Conservation (phyloP, 805 yeast genomes). For the Blastobotrys mokoenaii region DNA sequence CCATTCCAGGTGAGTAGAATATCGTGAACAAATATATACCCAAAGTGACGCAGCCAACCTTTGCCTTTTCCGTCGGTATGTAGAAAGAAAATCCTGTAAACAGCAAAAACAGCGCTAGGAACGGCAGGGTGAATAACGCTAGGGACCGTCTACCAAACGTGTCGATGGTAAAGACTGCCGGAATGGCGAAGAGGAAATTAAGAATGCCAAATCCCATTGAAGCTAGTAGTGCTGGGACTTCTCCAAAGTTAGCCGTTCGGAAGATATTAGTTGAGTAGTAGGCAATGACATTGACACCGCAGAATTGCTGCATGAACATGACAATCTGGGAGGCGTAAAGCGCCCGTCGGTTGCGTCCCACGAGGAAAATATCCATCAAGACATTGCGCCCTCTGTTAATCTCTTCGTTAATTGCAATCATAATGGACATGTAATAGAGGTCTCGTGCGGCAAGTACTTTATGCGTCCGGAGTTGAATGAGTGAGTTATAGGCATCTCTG, state of each 20-base stretch:
- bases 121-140: conserved; percentile 50
- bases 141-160: conserved; percentile 62
- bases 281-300: conserved; percentile 84
- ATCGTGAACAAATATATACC: conserved; percentile 69
- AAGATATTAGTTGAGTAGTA: conserved; percentile 76
- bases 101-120: conserved; percentile 47
- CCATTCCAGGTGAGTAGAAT: conserved; percentile 77
- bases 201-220: conserved; percentile 83
- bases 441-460: conserved; percentile 57
- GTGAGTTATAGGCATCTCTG: conserved; percentile 41
- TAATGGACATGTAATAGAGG: conserved; percentile 47
- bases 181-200: conserved; percentile 72
- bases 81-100: conserved; percentile 55
- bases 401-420: conserved; percentile 35
- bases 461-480: conserved; percentile 38
- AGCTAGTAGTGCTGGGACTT: conserved; percentile 58
- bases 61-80: conserved; percentile 41
- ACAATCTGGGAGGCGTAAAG: conserved; percentile 71
- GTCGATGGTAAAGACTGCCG: conserved; percentile 76
- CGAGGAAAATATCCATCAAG: conserved; percentile 42
- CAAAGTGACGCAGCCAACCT: conserved; percentile 57
- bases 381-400: conserved; percentile 29
- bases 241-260: conserved; percentile 53
- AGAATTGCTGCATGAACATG: conserved; percentile 83
- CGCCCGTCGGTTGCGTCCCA: conserved; percentile 79